These are phyloP conservation scores for Echium plantagineum DNA, from an alignment of 257 asterid genomes.

Conservation along the genomic window DNA sequence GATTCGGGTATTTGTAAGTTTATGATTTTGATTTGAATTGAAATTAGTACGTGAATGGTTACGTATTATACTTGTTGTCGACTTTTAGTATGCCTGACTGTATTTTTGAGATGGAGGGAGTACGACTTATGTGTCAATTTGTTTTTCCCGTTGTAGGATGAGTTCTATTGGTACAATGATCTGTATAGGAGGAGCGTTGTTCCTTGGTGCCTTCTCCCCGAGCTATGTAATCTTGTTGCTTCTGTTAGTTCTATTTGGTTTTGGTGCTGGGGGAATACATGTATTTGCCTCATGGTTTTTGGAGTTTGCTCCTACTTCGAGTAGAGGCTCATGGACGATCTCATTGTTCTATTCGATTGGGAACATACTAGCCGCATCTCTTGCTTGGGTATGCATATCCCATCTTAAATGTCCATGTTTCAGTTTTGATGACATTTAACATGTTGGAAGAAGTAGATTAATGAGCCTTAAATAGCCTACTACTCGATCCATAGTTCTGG, in stretches of 20 bases:
- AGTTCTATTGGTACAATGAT: slow-evolving; percentile 51
- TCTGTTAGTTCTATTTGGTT: slow-evolving; percentile 44
- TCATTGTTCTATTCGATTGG: slow-evolving; percentile 74
- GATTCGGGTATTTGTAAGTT: too few relatives aligned
- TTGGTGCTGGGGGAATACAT: slow-evolving; percentile 71
- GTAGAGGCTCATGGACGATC: slow-evolving; percentile 65
- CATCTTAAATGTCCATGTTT: too few relatives aligned
- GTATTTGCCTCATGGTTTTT: slow-evolving; percentile 70
- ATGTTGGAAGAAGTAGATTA: too few relatives aligned
- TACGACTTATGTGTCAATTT: too few relatives aligned
- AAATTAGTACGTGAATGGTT: too few relatives aligned
- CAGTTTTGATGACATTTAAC: too few relatives aligned
- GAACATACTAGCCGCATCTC: slow-evolving; percentile 56
- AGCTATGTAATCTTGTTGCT: slow-evolving; percentile 16
- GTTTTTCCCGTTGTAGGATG: slow-evolving; percentile 28
- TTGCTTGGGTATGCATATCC: slow-evolving; percentile 57
- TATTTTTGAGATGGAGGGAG: too few relatives aligned
- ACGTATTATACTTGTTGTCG: too few relatives aligned
- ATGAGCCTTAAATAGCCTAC: too few relatives aligned
- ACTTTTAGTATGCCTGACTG: too few relatives aligned
- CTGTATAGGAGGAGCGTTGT: slow-evolving; percentile 46
- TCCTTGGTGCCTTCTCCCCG: slow-evolving; percentile 60
- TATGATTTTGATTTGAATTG: too few relatives aligned
- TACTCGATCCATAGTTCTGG: too few relatives aligned
- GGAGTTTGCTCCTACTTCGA: slow-evolving; percentile 74